These are phyloP conservation scores for Cyclotella distinguenda DNA, from an alignment of 108 stramenopile genomes.

Conservation along the genomic window DNA sequence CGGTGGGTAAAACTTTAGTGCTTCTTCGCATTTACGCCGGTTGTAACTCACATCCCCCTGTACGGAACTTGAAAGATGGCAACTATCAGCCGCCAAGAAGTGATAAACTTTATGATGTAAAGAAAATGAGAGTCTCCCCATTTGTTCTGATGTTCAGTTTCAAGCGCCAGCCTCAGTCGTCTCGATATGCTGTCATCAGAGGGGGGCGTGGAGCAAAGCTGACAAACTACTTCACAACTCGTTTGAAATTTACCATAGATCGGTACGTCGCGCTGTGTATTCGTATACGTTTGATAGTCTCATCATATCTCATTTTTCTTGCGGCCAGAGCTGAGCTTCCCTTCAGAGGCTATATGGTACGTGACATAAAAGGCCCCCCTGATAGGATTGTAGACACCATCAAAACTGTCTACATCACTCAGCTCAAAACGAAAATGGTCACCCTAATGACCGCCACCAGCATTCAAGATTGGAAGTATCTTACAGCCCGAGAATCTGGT, in stretches of 20 bases:
- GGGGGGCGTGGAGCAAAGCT: slow-evolving; percentile 63
- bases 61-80: slow-evolving; percentile 10
- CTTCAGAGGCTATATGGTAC: slow-evolving; percentile 72
- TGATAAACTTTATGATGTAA: slow-evolving; percentile 71
- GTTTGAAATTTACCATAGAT: slow-evolving; percentile 77
- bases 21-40: not conserved
- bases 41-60: not conserved
- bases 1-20: slow-evolving; percentile 17
- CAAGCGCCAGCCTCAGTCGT: slow-evolving; percentile 69
- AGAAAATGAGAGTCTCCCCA: slow-evolving; percentile 70
- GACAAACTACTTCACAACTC: slow-evolving; percentile 77
- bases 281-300: not conserved
- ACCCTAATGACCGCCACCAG: slow-evolving; percentile 76
- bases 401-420: slow-evolving; percentile 67
- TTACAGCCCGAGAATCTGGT: slow-evolving; percentile 76
- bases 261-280: slow-evolving; percentile 1
- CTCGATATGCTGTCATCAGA: slow-evolving; percentile 57
- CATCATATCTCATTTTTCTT: slow-evolving; percentile 64
- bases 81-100: slow-evolving; percentile 68
- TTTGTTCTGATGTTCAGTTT: slow-evolving; percentile 73
- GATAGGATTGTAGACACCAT: slow-evolving; percentile 76
- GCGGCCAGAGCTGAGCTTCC: slow-evolving; percentile 68
- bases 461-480: slow-evolving; percentile 83
- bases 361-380: slow-evolving; percentile 75
- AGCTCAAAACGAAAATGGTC: slow-evolving; percentile 81